phyloP scores from a whole-genome alignment of 768 basidiomycete species.

The Chalciporus piperatus region DNA sequence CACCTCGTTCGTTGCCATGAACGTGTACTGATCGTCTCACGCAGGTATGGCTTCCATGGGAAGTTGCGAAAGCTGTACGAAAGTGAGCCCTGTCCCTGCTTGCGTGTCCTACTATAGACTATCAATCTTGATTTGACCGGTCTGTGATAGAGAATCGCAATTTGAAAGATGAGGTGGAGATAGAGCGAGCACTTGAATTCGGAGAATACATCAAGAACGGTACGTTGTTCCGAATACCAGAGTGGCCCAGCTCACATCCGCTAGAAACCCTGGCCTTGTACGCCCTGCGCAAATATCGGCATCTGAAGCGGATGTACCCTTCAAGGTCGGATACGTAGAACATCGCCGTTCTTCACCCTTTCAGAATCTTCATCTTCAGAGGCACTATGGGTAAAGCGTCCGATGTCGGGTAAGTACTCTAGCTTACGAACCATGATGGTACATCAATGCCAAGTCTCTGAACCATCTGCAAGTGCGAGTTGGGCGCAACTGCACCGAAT shows the following conservation, averaged over 20 bases:
- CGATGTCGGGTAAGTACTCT: too few species aligned
- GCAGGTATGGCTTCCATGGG: slow-evolving; percentile 75
- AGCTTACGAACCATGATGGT: too few species aligned
- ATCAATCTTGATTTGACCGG: neutral
- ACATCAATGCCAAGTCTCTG: too few species aligned
- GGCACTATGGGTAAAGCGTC: too few species aligned
- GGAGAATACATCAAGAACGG: slow-evolving; percentile 88
- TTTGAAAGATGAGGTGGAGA: slow-evolving; percentile 65
- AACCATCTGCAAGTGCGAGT: too few species aligned
- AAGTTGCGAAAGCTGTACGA: slow-evolving; percentile 71
- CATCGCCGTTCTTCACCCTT: neutral
- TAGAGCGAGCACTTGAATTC: slow-evolving; percentile 70
- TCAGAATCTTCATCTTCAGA: neutral
- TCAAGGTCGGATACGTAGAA: slow-evolving; percentile 10
- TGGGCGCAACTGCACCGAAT: too few species aligned
- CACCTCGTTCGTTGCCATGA: slow-evolving; percentile 7
- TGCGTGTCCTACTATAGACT: neutral
- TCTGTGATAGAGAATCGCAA: slow-evolving; percentile 55
- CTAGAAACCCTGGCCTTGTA: slow-evolving; percentile 81
- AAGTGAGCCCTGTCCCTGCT: slow-evolving; percentile 43
- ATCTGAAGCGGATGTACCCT: slow-evolving; percentile 73
- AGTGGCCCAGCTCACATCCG: neutral
- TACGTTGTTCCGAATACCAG: slow-evolving; percentile 27
- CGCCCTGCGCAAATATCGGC: slow-evolving; percentile 78
- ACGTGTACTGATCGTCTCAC: slow-evolving; percentile 4